phyloP scores from a whole-genome alignment of 805 yeast species.

The Vanderwaltozyma yarrowii region DNA sequence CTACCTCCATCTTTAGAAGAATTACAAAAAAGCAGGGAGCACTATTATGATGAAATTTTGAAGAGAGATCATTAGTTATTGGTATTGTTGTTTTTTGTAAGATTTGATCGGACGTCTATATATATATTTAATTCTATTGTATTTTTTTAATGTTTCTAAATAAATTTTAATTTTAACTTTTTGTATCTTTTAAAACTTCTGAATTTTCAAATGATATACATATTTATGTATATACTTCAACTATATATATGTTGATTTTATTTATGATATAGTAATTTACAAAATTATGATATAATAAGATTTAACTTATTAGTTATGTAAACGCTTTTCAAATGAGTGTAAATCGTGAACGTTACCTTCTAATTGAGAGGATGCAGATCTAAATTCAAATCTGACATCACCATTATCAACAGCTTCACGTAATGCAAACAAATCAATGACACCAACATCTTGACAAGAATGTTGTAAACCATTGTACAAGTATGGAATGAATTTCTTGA shows the following conservation, averaged over 20 bases:
- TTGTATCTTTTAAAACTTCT: too few species aligned
- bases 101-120: too few species aligned
- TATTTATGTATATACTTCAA: too few species aligned
- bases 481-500: slow-evolving; percentile 89
- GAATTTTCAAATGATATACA: too few species aligned
- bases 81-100: too few species aligned
- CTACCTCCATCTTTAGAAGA: slow-evolving; percentile 74
- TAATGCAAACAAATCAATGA: slow-evolving; percentile 51
- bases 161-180: too few species aligned
- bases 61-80: slow-evolving; percentile 2
- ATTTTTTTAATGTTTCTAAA: too few species aligned
- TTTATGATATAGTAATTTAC: not conserved
- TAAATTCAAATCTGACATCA: slow-evolving; percentile 82
- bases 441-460: slow-evolving; percentile 97
- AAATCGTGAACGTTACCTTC: slow-evolving; percentile 98
- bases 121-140: too few species aligned
- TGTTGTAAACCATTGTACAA: slow-evolving; percentile 93
- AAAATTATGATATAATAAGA: not conserved
- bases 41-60: slow-evolving; percentile 3
- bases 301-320: slow-evolving; percentile 54
- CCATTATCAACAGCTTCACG: slow-evolving; percentile 56
- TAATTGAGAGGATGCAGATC: slow-evolving; percentile 97
- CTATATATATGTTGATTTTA: too few species aligned
- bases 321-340: slow-evolving; percentile 94
- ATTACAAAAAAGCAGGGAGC: slow-evolving; percentile 32